Conservation (phyloP, 1,284 basidiomycete genomes). For the Ganoderma lucidum region DNA sequence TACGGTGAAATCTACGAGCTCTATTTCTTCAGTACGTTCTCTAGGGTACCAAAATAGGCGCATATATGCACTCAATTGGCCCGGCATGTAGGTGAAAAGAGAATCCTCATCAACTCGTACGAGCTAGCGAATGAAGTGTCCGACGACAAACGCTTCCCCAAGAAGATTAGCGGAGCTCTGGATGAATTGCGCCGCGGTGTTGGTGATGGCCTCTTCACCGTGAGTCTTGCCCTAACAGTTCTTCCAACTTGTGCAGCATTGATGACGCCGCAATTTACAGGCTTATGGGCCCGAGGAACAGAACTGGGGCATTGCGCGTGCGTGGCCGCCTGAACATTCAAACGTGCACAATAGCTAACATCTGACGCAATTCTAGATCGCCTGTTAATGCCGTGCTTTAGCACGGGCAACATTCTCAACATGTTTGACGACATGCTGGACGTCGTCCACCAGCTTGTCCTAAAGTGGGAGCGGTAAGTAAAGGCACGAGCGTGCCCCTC, state of each 20-base stretch:
- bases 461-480: slow-evolving; percentile 54
- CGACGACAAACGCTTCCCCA: slow-evolving; percentile 57
- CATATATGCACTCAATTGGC: neutral
- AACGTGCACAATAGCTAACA: neutral
- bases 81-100: slow-evolving; percentile 23
- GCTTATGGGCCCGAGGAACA: slow-evolving; percentile 48
- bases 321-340: slow-evolving; percentile 22
- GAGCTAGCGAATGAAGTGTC: slow-evolving; percentile 51
- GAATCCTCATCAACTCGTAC: slow-evolving; percentile 46
- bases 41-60: no score
- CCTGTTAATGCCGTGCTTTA: slow-evolving; percentile 61
- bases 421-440: slow-evolving; percentile 62
- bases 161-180: slow-evolving; percentile 45
- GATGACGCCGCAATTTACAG: slow-evolving; percentile 8
- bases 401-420: slow-evolving; percentile 50
- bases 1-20: slow-evolving; percentile 58
- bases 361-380: slow-evolving; percentile 46
- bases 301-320: slow-evolving; percentile 58
- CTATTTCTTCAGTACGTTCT: slow-evolving; percentile 49
- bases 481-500: no score
- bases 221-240: neutral
- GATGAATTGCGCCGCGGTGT: slow-evolving; percentile 50
- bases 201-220: slow-evolving; percentile 55
- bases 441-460: slow-evolving; percentile 53
- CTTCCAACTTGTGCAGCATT: neutral